Evolutionary conservation across 495 filamentous ascomycete genomes (phyloP).

Genomic region (Hyaloscypha finlandica): DNA sequence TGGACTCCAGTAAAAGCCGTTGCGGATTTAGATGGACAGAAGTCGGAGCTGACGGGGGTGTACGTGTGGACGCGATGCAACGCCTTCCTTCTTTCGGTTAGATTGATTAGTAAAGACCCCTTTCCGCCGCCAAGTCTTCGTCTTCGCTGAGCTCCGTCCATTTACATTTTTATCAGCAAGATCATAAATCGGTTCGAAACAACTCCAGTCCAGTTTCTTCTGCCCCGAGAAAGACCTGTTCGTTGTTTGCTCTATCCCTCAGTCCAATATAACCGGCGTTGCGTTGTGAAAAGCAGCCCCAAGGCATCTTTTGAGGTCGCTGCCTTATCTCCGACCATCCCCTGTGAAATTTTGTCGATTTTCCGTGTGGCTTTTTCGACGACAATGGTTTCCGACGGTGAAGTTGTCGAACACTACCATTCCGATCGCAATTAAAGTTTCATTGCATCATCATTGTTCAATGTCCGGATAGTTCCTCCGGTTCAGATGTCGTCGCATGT

Average conservation of each 20-base stretch:
- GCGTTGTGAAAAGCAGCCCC: background rate
- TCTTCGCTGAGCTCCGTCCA: too few relatives aligned
- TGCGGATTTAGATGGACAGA: background rate
- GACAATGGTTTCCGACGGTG: conserved; percentile 14
- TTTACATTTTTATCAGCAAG: too few relatives aligned
- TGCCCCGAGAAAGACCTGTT: too few relatives aligned
- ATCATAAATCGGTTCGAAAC: background rate
- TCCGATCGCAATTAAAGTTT: conserved; percentile 8
- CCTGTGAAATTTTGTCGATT: conserved; percentile 26
- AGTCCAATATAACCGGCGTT: background rate
- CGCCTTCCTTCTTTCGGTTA: conserved; percentile 19
- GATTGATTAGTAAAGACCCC: background rate
- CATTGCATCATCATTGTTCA: conserved; percentile 22
- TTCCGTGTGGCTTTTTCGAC: conserved; percentile 18
- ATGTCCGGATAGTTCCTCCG: conserved; percentile 18
- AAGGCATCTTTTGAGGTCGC: background rate
- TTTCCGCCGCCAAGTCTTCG: too few relatives aligned
- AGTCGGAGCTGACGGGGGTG: background rate
- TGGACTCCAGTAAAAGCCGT: background rate
- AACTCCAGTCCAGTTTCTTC: background rate
- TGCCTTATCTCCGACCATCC: conserved; percentile 20
- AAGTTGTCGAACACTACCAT: conserved; percentile 13
- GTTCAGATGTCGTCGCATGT: conserved; percentile 17
- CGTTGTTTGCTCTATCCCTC: too few relatives aligned
- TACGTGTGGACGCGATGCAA: background rate